These are phyloP conservation scores for Erysiphe neolycopersici DNA, from an alignment of 2,329 filamentous ascomycete genomes.

Conservation along the genomic window DNA sequence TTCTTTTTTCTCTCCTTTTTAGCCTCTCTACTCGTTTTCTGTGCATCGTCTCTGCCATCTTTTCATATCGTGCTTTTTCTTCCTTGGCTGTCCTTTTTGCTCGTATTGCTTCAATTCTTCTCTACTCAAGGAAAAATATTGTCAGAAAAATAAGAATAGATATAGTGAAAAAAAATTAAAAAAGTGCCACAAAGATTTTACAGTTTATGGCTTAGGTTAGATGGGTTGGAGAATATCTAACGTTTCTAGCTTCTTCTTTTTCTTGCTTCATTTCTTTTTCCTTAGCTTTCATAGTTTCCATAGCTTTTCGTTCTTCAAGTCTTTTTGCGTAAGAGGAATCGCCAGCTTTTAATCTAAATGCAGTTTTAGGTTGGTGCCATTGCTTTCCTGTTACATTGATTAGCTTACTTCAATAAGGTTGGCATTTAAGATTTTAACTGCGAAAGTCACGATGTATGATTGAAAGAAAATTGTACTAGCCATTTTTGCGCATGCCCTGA, in stretches of 20 bases:
- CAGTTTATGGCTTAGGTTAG: too few species aligned
- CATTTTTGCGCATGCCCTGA: too few species aligned
- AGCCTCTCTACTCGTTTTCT: conserved; percentile 76
- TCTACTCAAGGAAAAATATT: too few species aligned
- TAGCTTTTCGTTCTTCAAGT: conserved; percentile 37
- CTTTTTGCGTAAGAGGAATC: conserved; percentile 58
- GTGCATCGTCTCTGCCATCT: conserved; percentile 96
- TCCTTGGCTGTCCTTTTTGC: conserved; percentile 73
- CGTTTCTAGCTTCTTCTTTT: conserved; percentile 71
- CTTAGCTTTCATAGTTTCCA: conserved; percentile 61
- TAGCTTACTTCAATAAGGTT: conserved; percentile 1
- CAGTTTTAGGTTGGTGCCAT: conserved; percentile 63
- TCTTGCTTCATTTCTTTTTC: conserved; percentile 93
- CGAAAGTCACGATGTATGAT: too few species aligned
- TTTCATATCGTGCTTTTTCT: conserved; percentile 76
- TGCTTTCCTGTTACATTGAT: conserved; percentile 45
- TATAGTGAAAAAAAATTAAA: not conserved
- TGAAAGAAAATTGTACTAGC: too few species aligned
- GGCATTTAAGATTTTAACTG: too few species aligned
- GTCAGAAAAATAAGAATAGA: too few species aligned
- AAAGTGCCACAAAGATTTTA: conserved; percentile 37
- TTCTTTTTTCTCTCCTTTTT: conserved; percentile 91
- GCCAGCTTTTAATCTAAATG: conserved; percentile 61
- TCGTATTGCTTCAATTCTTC: conserved; percentile 35
- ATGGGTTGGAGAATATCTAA: conserved; percentile 13